phyloP scores from a whole-genome alignment of 768 basidiomycete species.

The Phanerodontia chrysosporium region DNA sequence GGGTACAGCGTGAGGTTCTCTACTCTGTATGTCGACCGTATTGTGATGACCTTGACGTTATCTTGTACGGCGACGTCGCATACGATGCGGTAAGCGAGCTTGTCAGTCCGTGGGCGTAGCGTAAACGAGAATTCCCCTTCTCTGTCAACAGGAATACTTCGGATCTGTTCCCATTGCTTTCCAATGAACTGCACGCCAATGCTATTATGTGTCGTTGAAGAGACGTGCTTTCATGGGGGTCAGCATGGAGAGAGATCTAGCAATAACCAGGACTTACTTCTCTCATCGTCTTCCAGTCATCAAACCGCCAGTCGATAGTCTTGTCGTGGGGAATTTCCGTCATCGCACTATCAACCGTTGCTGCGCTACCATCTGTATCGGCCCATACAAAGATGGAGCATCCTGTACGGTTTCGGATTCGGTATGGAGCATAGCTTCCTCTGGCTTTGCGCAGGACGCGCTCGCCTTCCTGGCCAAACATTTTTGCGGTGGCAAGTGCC shows the following conservation, averaged over 20 bases:
- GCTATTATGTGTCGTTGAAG: constrained; percentile 66
- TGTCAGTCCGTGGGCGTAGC: constrained; percentile 74
- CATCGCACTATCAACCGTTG: constrained; percentile 43
- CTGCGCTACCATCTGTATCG: constrained; percentile 56
- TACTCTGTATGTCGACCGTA: constrained; percentile 89
- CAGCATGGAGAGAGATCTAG: neutral
- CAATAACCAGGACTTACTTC: constrained; percentile 54
- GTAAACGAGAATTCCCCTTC: constrained; percentile 90
- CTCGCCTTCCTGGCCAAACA: constrained; percentile 74
- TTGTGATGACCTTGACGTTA: constrained; percentile 90
- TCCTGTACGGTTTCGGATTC: constrained; percentile 88
- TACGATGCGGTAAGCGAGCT: constrained; percentile 74
- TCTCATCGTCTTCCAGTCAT: constrained; percentile 91
- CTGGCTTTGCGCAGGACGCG: constrained; percentile 70
- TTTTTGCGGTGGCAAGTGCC: constrained; percentile 64
- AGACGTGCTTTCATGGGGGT: constrained; percentile 33
- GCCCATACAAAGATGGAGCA: constrained; percentile 83
- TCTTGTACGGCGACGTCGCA: constrained; percentile 88
- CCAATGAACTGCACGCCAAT: constrained; percentile 82
- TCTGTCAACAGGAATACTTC: constrained; percentile 84
- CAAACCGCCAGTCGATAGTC: constrained; percentile 91
- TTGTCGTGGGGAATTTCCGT: constrained; percentile 70
- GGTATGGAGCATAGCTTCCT: constrained; percentile 91
- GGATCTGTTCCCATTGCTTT: constrained; percentile 85
- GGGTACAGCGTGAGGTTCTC: constrained; percentile 91